phyloP scores from a whole-genome alignment of 139 green algal genomes.

The Gonium pectorale region DNA sequence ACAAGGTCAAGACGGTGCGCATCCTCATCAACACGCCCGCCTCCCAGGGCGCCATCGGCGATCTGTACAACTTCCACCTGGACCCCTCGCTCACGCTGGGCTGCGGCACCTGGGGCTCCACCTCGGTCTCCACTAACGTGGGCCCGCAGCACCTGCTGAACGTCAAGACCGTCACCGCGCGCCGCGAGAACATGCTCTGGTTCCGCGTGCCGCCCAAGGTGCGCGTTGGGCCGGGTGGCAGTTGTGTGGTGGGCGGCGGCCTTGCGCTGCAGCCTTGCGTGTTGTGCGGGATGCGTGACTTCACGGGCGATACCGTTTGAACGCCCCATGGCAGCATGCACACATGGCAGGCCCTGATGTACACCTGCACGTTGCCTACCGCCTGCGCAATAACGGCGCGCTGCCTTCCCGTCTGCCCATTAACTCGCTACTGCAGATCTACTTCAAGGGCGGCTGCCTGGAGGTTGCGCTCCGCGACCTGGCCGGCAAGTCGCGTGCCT shows the following conservation, averaged over 20 bases:
- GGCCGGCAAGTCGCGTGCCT: conserved; percentile 64
- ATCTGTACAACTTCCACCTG: conserved; percentile 84
- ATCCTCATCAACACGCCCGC: conserved; percentile 77
- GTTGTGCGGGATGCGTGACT: too few relatives aligned
- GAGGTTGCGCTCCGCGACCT: conserved; percentile 70
- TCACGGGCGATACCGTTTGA: too few relatives aligned
- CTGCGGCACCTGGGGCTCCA: conserved; percentile 76
- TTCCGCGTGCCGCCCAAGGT: conserved; percentile 79
- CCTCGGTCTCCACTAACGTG: conserved; percentile 76
- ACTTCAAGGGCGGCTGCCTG: conserved; percentile 66
- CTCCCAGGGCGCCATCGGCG: conserved; percentile 64
- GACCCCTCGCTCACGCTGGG: conserved; percentile 80
- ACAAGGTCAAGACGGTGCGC: conserved; percentile 71
- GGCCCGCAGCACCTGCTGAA: conserved; percentile 77
- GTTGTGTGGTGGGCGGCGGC: too few relatives aligned
- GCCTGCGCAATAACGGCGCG: too few relatives aligned
- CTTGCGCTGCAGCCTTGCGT: not conserved
- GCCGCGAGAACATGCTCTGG: conserved; percentile 81
- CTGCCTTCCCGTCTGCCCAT: not conserved
- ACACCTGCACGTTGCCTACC: too few relatives aligned
- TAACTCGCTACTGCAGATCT: conserved; percentile 28
- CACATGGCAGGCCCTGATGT: too few relatives aligned
- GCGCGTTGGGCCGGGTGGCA: too few relatives aligned
- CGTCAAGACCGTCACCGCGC: conserved; percentile 72
- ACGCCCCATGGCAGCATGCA: too few relatives aligned